Conservation (phyloP, 1,139 yeast species). For the Nakaseomyces nivariensis region DNA sequence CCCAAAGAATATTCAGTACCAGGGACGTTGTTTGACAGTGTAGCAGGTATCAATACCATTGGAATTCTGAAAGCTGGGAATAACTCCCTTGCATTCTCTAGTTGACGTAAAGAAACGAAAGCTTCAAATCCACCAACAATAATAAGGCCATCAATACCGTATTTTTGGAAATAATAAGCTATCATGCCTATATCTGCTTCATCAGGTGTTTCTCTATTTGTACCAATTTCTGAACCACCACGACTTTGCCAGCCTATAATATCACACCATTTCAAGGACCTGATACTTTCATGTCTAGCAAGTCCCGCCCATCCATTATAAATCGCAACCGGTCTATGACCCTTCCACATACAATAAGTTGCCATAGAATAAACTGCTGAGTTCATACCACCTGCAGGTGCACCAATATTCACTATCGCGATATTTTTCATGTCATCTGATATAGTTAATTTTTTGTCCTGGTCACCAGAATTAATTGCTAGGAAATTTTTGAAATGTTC, state of each 20-base stretch:
- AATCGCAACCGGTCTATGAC: constrained; percentile 80
- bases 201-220: constrained; percentile 78
- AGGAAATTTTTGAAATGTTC: constrained; percentile 68
- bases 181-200: constrained; percentile 73
- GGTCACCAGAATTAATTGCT: constrained; percentile 62
- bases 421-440: constrained; percentile 42
- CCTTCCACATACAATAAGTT: constrained; percentile 78
- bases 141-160: constrained; percentile 72
- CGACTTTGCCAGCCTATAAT: constrained; percentile 82
- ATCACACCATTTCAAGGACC: constrained; percentile 71
- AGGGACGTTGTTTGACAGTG: constrained; percentile 90
- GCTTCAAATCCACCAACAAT: constrained; percentile 96
- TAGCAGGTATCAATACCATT: constrained; percentile 84
- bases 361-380: constrained; percentile 89
- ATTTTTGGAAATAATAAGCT: constrained; percentile 83
- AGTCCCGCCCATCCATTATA: constrained; percentile 91
- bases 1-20: constrained; percentile 93
- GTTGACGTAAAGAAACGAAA: constrained; percentile 69
- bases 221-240: constrained; percentile 95
- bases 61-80: constrained; percentile 92
- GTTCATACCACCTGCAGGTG: constrained; percentile 95
- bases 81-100: constrained; percentile 57
- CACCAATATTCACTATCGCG: constrained; percentile 87
- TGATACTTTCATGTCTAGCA: constrained; percentile 67
- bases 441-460: constrained; percentile 41